Evolutionary conservation across 2,329 filamentous ascomycete genomes (phyloP).

Genomic region (Colletotrichum cordylinicola): DNA sequence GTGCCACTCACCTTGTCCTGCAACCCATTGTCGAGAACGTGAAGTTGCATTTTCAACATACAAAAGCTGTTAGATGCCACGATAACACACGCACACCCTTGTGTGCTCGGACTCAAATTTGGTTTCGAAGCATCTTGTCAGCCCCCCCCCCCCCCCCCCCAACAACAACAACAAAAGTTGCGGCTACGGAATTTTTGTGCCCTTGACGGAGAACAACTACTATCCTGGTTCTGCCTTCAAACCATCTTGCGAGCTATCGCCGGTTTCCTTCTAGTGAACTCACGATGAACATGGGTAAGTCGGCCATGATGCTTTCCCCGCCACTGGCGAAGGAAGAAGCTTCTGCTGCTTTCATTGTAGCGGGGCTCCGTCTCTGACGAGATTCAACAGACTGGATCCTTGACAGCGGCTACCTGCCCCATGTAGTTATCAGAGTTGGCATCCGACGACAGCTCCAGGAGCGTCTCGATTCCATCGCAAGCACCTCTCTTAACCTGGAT

Average conservation of each 20-base stretch:
- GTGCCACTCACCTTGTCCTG: neutral
- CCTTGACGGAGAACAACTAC: neutral
- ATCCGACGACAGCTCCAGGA: conserved; percentile 71
- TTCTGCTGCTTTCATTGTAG: neutral
- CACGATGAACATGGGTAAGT: conserved; percentile 19
- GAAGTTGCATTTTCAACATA: neutral
- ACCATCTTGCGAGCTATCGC: neutral
- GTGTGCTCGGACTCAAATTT: neutral
- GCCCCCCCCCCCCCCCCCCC: neutral
- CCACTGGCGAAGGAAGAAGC: neutral
- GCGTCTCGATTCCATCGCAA: conserved; percentile 60
- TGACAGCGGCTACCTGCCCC: conserved; percentile 70
- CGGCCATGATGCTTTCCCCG: neutral
- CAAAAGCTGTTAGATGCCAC: neutral
- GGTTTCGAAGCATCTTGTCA: neutral
- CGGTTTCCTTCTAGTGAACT: neutral
- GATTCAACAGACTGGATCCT: conserved; percentile 59
- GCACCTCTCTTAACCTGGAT: conserved; percentile 55
- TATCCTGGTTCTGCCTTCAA: neutral
- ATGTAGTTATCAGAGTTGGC: conserved; percentile 66
- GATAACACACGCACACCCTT: neutral
- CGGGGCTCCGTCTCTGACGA: neutral
- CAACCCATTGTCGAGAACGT: neutral
- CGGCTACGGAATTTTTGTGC: neutral
- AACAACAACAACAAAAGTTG: neutral